Evolutionary conservation across 148 eudicot genomes (phyloP).

Genomic region (Rheum nobile): DNA sequence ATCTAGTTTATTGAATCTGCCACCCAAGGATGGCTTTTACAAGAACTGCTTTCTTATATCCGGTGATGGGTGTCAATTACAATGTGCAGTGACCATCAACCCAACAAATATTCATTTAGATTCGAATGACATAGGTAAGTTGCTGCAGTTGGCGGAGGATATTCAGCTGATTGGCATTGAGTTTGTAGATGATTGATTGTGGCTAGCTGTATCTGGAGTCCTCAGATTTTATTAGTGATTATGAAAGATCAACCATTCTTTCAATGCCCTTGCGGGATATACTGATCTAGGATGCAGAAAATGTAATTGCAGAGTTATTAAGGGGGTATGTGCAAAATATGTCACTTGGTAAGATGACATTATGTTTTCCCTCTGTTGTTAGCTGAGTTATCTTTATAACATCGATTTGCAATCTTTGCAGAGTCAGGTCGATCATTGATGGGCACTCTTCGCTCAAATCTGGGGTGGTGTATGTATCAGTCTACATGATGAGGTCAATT

Average conservation of each 20-base stretch:
- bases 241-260: not conserved
- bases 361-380: not conserved
- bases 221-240: not conserved
- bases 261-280: not conserved
- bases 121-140: constrained; percentile 25
- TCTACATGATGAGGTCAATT: not conserved
- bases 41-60: constrained; percentile 39
- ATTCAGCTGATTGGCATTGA: constrained; percentile 46
- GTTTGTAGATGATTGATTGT: constrained; percentile 27
- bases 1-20: constrained; percentile 64
- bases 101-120: constrained; percentile 49
- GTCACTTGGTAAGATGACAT: not conserved
- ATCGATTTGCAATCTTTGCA: not conserved
- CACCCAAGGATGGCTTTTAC: constrained; percentile 81
- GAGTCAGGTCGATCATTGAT: not conserved
- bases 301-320: not conserved
- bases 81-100: constrained; percentile 62
- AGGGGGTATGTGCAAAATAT: not conserved
- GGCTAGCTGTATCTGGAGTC: not conserved
- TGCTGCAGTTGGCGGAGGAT: constrained; percentile 24
- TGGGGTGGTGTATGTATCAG: not conserved
- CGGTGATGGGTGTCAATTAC: constrained; percentile 31
- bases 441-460: not conserved
- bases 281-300: not conserved
- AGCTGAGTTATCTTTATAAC: not conserved